phyloP scores from a whole-genome alignment of 2,329 filamentous ascomycete species.

The Talaromyces sp. region DNA sequence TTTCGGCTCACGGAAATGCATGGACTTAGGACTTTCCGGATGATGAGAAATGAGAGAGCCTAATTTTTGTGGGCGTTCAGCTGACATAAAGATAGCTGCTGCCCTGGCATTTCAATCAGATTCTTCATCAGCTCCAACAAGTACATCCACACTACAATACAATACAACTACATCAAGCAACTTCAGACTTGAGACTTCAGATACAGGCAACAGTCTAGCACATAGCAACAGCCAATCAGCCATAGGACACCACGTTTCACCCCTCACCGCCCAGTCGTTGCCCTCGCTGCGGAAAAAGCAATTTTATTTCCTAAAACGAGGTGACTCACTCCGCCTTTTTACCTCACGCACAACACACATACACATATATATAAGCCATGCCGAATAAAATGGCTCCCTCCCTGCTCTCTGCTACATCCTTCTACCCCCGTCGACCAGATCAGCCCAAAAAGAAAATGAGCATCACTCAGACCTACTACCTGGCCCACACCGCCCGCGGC shows the following conservation, averaged over 20 bases:
- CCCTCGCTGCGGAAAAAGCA: constrained; percentile 6
- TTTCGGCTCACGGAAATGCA: constrained; percentile 7
- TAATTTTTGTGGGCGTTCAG: background rate
- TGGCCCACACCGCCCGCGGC: constrained; percentile 90
- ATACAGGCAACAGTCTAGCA: background rate
- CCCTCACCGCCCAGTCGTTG: constrained; percentile 8
- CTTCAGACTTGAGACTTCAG: background rate
- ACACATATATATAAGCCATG: background rate
- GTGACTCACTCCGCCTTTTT: constrained; percentile 11
- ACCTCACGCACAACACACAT: background rate
- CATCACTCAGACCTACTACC: constrained; percentile 96
- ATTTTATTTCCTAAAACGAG: background rate
- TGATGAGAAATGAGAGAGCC: background rate
- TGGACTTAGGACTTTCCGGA: background rate
- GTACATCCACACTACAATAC: too few species aligned
- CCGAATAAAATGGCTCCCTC: constrained; percentile 7
- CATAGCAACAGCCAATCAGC: background rate
- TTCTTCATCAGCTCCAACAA: background rate
- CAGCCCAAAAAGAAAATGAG: constrained; percentile 72
- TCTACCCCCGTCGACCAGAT: background rate
- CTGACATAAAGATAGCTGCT: constrained; percentile 3
- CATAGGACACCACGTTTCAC: background rate
- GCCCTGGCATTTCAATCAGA: background rate
- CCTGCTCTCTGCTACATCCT: background rate
- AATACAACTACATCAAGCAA: background rate